Evolutionary conservation across 179 eudicot genomes (phyloP).

Genomic region (Patellifolia procumbens): DNA sequence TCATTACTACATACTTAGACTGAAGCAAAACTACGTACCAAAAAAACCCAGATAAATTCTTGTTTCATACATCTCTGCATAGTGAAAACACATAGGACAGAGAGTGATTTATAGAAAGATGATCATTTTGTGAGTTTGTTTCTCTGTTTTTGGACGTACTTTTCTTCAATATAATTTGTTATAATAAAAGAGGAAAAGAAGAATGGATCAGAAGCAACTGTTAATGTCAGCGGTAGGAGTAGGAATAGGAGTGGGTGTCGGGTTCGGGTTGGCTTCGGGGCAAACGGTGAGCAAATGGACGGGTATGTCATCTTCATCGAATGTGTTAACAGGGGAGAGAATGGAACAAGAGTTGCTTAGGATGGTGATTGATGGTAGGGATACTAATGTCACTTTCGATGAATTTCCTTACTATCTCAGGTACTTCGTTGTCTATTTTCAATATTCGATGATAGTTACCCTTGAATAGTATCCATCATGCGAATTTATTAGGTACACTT

Average conservation of each 20-base stretch:
- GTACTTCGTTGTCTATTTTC: conserved; percentile 31
- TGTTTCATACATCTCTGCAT: neutral
- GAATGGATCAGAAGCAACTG: conserved; percentile 75
- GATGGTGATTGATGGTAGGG: conserved; percentile 61
- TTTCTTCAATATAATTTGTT: neutral
- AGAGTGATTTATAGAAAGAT: too few species aligned
- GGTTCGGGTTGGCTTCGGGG: conserved; percentile 80
- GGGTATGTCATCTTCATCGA: conserved; percentile 33
- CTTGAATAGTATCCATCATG: too few species aligned
- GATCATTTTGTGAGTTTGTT: neutral
- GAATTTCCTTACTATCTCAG: conserved; percentile 88
- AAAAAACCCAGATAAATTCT: neutral
- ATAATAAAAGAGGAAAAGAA: neutral
- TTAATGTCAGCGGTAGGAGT: conserved; percentile 88
- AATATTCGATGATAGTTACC: too few species aligned
- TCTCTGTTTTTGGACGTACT: neutral
- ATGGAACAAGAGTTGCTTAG: conserved; percentile 77
- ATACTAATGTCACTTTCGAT: conserved; percentile 76
- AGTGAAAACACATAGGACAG: neutral
- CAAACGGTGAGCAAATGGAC: conserved; percentile 67
- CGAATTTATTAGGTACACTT: too few species aligned
- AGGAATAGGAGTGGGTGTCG: conserved; percentile 85
- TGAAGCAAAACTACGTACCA: too few species aligned
- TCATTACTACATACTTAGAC: too few species aligned
- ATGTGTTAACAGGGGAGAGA: conserved; percentile 43